Base-by-base conservation (phyloP, 176 grass and related monocot genomes). In the Rhynchospora tenuis region DNA sequence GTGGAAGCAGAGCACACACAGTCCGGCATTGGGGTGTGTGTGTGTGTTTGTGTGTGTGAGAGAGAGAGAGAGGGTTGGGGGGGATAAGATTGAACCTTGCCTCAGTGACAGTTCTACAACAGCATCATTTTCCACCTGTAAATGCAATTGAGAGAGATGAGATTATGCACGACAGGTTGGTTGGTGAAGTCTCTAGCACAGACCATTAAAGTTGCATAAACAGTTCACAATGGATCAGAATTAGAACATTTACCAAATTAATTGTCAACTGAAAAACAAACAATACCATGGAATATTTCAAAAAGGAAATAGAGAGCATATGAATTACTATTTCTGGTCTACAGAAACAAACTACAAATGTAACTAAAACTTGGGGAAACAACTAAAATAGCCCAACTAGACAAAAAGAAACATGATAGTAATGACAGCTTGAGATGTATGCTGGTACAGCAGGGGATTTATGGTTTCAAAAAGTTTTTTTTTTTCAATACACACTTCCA, bases 111-210 rank as follows among this genome's bases (percentile, higher is more conserved):
- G 84, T 61, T 91, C 91, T 80, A 97, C 82, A 16, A 93, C 55
- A 20, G 89, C 86, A 65, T 91, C 94, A 85, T 97, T 93, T 85
- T 93, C 94, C 57, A 97, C 91, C 94, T 97, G 64, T 17, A 83
- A 17, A 83, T 38, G 29, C 22, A 68, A 0, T 73, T 50, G 44
- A 73, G 15, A 50, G 43, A 26, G n/a, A 46, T 73, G 19, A 62
- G 38, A 45, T 14, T 64, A 46, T 45, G 55, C 47, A 29, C 8
- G 10, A 62, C 58, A 23, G 17, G 9, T 23, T 15, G 19, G 50
- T 81, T 62, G 15, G 29, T 46, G 5, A 63, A 14, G 15, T 61
- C 0, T 38, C 33, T 59, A 13, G 27, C 51, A 79, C 51, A 58
- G 5, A 79, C 19, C 44, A 33, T 57, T 22, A 60, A 60, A 42